Conservation (phyloP, 805 yeast species). For the Lachancea kluyveri region DNA sequence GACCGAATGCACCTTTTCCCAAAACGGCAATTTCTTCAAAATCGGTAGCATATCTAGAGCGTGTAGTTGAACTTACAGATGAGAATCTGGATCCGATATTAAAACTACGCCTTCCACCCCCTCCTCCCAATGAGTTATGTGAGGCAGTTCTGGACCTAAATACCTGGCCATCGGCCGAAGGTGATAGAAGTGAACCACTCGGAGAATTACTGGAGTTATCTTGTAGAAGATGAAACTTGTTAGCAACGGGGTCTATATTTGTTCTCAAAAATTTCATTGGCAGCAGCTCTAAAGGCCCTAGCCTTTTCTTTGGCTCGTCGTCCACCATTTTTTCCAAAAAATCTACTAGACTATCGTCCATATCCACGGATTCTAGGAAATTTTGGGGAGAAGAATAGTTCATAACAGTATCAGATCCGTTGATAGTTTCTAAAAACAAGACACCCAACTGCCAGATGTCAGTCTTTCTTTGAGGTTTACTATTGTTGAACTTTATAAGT, state of each 20-base stretch:
- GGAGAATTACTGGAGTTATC: conserved; percentile 5
- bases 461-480: conserved; percentile 65
- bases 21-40: conserved; percentile 89
- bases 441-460: conserved; percentile 95
- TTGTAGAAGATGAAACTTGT: conserved; percentile 22
- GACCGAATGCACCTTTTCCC: conserved; percentile 97
- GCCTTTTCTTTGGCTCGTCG: conserved; percentile 59
- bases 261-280: conserved; percentile 80
- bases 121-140: conserved; percentile 12
- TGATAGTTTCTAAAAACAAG: conserved; percentile 57
- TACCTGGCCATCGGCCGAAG: conserved; percentile 1
- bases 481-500: conserved; percentile 31
- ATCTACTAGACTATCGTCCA: conserved; percentile 57
- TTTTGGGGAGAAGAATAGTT: conserved; percentile 56
- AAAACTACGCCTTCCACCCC: conserved; percentile 35
- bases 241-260: conserved; percentile 40
- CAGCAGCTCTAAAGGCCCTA: conserved; percentile 77
- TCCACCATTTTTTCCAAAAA: conserved; percentile 64
- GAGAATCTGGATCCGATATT: conserved; percentile 34
- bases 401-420: conserved; percentile 51
- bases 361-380: conserved; percentile 42
- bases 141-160: conserved; percentile 18
- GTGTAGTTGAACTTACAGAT: conserved; percentile 24
- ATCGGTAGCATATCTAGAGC: conserved; percentile 82
- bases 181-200: background rate